Base-by-base conservation (phyloP, 352 stramenopile species). In the Pythium plurisporium region DNA sequence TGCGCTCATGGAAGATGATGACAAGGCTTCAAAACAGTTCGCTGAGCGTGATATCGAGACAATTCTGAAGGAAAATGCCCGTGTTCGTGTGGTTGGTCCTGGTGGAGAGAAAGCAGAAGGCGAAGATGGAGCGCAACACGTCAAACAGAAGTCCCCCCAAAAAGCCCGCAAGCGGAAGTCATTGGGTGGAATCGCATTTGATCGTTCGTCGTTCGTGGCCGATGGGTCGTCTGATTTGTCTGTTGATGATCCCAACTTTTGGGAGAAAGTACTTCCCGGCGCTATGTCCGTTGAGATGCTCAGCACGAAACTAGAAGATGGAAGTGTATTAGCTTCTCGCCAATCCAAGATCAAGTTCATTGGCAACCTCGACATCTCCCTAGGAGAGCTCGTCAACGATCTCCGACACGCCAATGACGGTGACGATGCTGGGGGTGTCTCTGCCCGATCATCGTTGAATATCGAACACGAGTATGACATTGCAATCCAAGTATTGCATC, bases 41-140 rank as follows among this genome's bases (percentile, higher is more conserved):
- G 82, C 80, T n/a, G 85, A 96, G 19, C 79, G 84, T 36, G 96
- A 99, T 64, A 99, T 99, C 72, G 98, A 99, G 55, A 97, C 86
- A 2, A 96, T 96, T 54, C 63, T 96, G 57, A 94, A 94, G 56
- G 83, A 96, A 66, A 94, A 96, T 34, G 79, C 84, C 8, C 77
- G 70, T 29, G 74, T 94, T 15, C 69, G 86, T 45, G 77, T 95
- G 15, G 76, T 95, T 17, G 76, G 62, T 25, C 49, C 50, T 31
- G 30, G 8, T 14, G 47, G 37, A 15, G 54, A 73, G 11, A 72
- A 72, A 17, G 69, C 53, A 26, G 72, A 67, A 11, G 72, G 63
- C 19, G 77, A 76, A 26, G 59, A 64, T 1, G 67, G 74, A 11
- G 64, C 17, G 23, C 8, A 33, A 15, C 37, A 2, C 23, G 55